A percentile compares a stretch with the other conserved stretches of the same genome.
These are phyloP conservation scores for Phialemoniopsis sp. DNA, from an alignment of 2,329 filamentous ascomycete genomes.

Conservation along the genomic window DNA sequence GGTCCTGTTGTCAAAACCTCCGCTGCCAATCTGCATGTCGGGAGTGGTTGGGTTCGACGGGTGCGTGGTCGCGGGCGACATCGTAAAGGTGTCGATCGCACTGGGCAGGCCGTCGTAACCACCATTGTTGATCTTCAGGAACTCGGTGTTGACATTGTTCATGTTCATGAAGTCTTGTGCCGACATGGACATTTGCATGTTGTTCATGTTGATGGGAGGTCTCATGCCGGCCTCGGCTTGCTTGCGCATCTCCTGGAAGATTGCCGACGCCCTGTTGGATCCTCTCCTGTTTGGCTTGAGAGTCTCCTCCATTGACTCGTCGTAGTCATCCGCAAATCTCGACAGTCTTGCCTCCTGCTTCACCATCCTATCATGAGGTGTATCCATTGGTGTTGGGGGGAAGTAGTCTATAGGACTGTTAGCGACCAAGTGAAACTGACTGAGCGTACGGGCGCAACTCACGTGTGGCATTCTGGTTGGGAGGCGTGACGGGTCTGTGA, in stretches of 20 bases:
- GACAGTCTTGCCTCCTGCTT: slow-evolving; percentile 35
- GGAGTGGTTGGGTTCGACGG: slow-evolving; percentile 48
- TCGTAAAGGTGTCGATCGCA: slow-evolving; percentile 26
- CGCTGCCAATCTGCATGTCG: slow-evolving; percentile 26
- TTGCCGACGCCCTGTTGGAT: slow-evolving; percentile 33
- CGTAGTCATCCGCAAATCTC: slow-evolving; percentile 57
- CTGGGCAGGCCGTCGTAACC: slow-evolving; percentile 25
- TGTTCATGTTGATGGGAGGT: slow-evolving; percentile 53
- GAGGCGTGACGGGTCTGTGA: slow-evolving; percentile 58
- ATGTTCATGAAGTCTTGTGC: slow-evolving; percentile 51
- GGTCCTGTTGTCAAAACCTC: slow-evolving; percentile 38
- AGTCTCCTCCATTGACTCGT: slow-evolving; percentile 64
- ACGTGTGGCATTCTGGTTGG: slow-evolving; percentile 56
- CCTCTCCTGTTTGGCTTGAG: slow-evolving; percentile 46
- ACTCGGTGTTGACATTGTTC: slow-evolving; percentile 23
- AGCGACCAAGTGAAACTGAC: neutral
- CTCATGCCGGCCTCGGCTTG: slow-evolving; percentile 44
- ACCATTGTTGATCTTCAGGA: slow-evolving; percentile 25
- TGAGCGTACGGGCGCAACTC: slow-evolving; percentile 22
- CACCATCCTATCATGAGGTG: slow-evolving; percentile 45
- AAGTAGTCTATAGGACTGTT: slow-evolving; percentile 47
- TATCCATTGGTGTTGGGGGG: slow-evolving; percentile 65
- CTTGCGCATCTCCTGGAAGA: slow-evolving; percentile 56
- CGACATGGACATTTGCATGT: slow-evolving; percentile 47
- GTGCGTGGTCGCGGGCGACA: slow-evolving; percentile 46